Evolutionary conservation across 805 yeast genomes (phyloP), one percentile per base, ranked within the genome.

Genomic region (Alloascoidea hylecoeti): DNA sequence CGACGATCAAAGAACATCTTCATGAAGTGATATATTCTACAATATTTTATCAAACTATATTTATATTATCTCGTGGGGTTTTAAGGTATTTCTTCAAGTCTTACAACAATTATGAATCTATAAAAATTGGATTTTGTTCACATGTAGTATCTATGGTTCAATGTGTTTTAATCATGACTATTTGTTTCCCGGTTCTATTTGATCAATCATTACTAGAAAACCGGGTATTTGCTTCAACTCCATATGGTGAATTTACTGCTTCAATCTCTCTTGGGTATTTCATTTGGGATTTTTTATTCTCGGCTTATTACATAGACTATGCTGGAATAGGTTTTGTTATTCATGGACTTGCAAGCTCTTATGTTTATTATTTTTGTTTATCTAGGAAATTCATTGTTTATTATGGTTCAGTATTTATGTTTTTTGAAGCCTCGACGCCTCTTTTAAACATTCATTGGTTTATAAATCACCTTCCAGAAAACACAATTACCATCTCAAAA

Each of bases 401-500:
- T 37, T 79, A 81, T 74, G 70, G 81, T 18, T 89, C 95, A 1
- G 74, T 78, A 15, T 92, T 88, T 54, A 64, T 92, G 48, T 54
- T 82, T 37, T 92, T 81, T 57, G 98, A 92, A 59, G 68, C 82
- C 33, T 79, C 94, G 35, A 83, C 96, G 2, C 97, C 97, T 5
- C 92, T 92, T 58, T 95, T 92, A 44, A 94, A 92, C 58, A 55
- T 83, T 52, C 84, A 92, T 57, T 92, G 96, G 96, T 88, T 79
- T 56, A 75, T 85, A 23, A 68, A 80, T 19, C 78, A 82, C 48
- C 63, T 86, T 14, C 92, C 95, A 1, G 66, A 66, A 1, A 81
- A 79, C 2, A 70, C 74, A 38, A 51, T 71, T 13, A 48, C 78
- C 46, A n/a, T n/a, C n/a, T n/a, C n/a, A n/a, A n/a, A n/a, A n/a